Conservation (phyloP, 768 basidiomycete species). For the Naganishia vaughanmartiniae region DNA sequence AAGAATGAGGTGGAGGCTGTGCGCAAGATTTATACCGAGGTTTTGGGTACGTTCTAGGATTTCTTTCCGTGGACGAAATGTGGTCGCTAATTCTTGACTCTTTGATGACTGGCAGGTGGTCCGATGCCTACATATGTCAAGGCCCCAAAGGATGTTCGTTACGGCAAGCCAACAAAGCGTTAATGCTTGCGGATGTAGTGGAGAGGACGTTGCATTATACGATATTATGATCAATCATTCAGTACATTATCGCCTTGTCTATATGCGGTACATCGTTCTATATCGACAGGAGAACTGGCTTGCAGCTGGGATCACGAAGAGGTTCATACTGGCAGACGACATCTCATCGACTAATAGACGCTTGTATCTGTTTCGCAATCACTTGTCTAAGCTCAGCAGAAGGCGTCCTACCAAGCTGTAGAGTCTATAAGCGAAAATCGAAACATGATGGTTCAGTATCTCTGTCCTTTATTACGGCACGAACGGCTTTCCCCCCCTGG, state of each 20-base stretch:
- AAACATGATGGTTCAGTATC: not conserved
- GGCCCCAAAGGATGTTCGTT: constrained; percentile 38
- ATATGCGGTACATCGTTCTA: constrained; percentile 1
- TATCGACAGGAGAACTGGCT: not conserved
- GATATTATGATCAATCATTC: constrained; percentile 11
- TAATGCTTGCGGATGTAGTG: not conserved
- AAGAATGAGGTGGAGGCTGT: constrained; percentile 35
- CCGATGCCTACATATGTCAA: constrained; percentile 37
- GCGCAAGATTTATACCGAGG: constrained; percentile 63
- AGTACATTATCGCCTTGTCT: not conserved
- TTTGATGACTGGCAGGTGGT: constrained; percentile 27
- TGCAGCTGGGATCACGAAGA: not conserved
- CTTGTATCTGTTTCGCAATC: constrained; percentile 17
- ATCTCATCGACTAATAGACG: not conserved
- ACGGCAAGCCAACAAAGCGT: constrained; percentile 35
- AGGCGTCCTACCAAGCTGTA: constrained; percentile 12
- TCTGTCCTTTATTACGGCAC: not conserved
- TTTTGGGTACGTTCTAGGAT: constrained; percentile 63
- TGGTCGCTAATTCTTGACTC: constrained; percentile 21
- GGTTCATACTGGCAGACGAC: not conserved
- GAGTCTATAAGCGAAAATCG: not conserved
- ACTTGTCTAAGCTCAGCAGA: not conserved
- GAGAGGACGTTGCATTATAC: constrained; percentile 25
- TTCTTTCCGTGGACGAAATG: constrained; percentile 20
- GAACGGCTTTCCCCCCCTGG: not conserved